A percentile compares a stretch with the other conserved stretches of the same genome.
Evolutionary conservation across 257 asterid species (phyloP).

Genomic region (Oldenlandia corymbosa): DNA sequence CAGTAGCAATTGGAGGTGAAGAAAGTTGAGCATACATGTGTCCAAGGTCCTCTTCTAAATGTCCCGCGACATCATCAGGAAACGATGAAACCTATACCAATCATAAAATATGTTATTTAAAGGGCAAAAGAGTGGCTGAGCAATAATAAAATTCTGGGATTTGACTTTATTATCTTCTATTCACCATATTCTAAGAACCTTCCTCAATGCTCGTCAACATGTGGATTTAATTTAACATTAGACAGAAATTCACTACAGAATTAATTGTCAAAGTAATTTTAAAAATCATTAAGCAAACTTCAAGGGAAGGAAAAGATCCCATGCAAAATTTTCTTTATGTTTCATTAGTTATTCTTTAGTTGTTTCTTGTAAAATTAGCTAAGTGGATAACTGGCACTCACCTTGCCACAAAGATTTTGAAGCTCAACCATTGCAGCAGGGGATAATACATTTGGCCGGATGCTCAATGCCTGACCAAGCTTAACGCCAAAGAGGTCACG

Average conservation of each 20-base stretch:
- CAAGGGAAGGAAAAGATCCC: not conserved
- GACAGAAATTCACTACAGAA: no score
- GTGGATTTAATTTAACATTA: not conserved
- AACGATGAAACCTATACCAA: slow-evolving; percentile 80
- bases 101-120: slow-evolving; percentile 1
- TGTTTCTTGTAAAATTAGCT: not conserved
- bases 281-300: not conserved
- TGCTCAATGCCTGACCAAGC: slow-evolving; percentile 98
- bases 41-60: slow-evolving; percentile 95
- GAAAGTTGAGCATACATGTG: slow-evolving; percentile 88
- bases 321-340: not conserved
- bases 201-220: not conserved
- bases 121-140: not conserved
- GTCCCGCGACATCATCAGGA: slow-evolving; percentile 99
- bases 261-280: not conserved
- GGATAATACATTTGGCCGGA: slow-evolving; percentile 90
- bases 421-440: slow-evolving; percentile 91
- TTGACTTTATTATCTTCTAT: not conserved
- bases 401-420: slow-evolving; percentile 99
- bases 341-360: not conserved
- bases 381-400: slow-evolving; percentile 15
- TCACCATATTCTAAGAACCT: not conserved
- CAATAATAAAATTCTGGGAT: not conserved
- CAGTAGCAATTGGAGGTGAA: slow-evolving; percentile 96
- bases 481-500: slow-evolving; percentile 92